phyloP scores from a whole-genome alignment of 768 basidiomycete species.

The Amanita polypyramis region DNA sequence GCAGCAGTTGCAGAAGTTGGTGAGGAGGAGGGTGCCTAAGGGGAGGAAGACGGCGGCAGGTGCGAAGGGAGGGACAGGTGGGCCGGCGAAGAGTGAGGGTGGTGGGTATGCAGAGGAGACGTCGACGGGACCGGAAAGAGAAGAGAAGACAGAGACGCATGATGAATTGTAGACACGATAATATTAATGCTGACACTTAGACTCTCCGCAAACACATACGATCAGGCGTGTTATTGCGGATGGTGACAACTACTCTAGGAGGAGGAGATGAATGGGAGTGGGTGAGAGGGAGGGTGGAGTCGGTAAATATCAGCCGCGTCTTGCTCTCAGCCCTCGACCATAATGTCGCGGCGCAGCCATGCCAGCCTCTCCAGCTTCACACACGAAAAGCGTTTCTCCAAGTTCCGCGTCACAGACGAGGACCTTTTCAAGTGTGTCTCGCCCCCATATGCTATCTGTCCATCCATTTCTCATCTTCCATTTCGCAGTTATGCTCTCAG shows the following conservation, averaged over 20 bases:
- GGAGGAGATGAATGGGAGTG: too few relatives aligned
- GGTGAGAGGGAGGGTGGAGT: too few relatives aligned
- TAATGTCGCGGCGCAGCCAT: constrained; percentile 76
- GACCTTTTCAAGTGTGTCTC: constrained; percentile 69
- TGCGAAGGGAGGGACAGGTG: background rate
- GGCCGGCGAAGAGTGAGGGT: too few relatives aligned
- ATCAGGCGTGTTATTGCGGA: too few relatives aligned
- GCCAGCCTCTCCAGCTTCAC: constrained; percentile 36
- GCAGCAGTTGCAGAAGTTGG: constrained; percentile 56
- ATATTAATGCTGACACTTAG: too few relatives aligned
- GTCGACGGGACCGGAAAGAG: too few relatives aligned
- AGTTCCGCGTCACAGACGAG: constrained; percentile 72
- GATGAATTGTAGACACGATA: too few relatives aligned
- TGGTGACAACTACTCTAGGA: too few relatives aligned
- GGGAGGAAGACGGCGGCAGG: constrained; percentile 36
- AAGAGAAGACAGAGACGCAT: too few relatives aligned
- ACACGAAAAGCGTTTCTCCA: constrained; percentile 64
- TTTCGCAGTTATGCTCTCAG: constrained; percentile 62
- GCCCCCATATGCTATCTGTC: constrained; percentile 12
- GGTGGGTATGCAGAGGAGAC: background rate
- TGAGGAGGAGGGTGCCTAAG: constrained; percentile 61
- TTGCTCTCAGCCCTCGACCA: too few relatives aligned
- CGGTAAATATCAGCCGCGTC: too few relatives aligned
- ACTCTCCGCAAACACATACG: too few relatives aligned
- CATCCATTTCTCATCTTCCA: constrained; percentile 8